Evolutionary conservation across 1,284 basidiomycete genomes (phyloP).

Genomic region (Ceratobasidium theobromae): DNA sequence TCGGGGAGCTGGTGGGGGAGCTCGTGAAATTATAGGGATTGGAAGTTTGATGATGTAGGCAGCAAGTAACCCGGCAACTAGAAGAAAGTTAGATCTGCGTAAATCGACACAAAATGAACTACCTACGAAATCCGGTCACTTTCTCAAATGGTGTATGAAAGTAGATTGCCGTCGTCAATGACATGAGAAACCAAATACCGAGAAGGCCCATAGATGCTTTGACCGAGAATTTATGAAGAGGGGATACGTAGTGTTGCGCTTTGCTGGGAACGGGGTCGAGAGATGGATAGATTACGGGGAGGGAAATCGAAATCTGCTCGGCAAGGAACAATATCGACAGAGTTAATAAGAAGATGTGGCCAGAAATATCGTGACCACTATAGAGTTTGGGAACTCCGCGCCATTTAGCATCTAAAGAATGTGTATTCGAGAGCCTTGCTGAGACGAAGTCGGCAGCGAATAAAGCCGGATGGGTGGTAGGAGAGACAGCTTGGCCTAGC

Average conservation of each 20-base stretch:
- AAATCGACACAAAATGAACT: neutral
- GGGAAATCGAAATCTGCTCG: conserved; percentile 62
- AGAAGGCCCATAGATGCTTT: conserved; percentile 55
- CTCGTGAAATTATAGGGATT: conserved; percentile 9
- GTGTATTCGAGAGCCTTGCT: conserved; percentile 31
- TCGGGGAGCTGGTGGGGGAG: conserved; percentile 11
- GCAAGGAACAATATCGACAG: conserved; percentile 79
- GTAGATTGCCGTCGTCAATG: conserved; percentile 81
- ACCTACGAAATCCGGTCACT: conserved; percentile 76
- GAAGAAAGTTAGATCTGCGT: neutral
- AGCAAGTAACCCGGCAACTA: conserved; percentile 13
- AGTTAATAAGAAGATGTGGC: conserved; percentile 90
- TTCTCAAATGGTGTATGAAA: conserved; percentile 92
- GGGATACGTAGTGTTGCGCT: conserved; percentile 1
- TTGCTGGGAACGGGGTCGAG: conserved; percentile 29
- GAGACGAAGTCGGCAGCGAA: conserved; percentile 49
- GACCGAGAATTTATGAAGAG: conserved; percentile 52
- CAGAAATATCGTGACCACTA: conserved; percentile 90
- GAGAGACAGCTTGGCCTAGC: conserved; percentile 54
- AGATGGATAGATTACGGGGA: conserved; percentile 48
- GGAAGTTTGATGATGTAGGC: conserved; percentile 7
- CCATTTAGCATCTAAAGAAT: conserved; percentile 14
- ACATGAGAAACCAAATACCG: conserved; percentile 71
- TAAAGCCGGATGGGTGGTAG: conserved; percentile 62
- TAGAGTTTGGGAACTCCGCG: conserved; percentile 49